phyloP scores from a whole-genome alignment of 163 green algal species.

The Volvox carteri region DNA sequence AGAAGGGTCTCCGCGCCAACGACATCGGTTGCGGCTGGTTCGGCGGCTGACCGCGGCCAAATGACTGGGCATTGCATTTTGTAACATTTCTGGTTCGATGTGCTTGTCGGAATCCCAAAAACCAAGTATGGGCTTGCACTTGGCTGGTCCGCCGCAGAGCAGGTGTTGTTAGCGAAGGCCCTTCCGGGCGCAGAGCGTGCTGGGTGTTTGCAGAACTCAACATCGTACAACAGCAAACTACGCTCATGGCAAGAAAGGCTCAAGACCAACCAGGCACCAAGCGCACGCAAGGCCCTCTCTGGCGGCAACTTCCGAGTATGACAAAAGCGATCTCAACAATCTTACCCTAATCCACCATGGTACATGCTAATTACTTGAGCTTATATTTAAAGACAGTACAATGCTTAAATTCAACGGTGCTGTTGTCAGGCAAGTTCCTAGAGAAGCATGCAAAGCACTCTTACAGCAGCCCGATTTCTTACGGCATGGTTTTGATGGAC shows the following conservation, averaged over 20 bases:
- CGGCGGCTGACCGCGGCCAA: slow-evolving; percentile 9
- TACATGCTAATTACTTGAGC: neutral
- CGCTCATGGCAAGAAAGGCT: neutral
- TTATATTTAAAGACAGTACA: neutral
- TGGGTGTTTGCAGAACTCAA: neutral
- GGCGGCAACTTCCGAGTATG: neutral
- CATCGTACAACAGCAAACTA: neutral
- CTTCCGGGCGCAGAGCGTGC: slow-evolving; percentile 12
- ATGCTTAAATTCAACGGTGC: neutral
- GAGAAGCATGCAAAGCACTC: neutral
- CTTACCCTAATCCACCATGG: neutral
- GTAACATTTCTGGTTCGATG: neutral
- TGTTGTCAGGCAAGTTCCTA: neutral
- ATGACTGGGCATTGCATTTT: slow-evolving; percentile 16
- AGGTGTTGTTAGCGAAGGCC: neutral
- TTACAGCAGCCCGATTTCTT: neutral
- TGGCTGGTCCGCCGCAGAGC: neutral
- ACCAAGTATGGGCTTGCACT: neutral
- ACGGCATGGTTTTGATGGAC: neutral
- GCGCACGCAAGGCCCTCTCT: neutral
- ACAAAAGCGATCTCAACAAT: neutral
- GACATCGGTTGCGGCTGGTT: slow-evolving; percentile 39
- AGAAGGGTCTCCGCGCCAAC: slow-evolving; percentile 11
- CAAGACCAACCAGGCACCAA: neutral
- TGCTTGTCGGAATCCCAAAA: neutral